Percentiles rank a stretch among this genome's conserved stretches.
Conservation (phyloP, 176 grass and related monocot genomes). For the Oryza australiensis region DNA sequence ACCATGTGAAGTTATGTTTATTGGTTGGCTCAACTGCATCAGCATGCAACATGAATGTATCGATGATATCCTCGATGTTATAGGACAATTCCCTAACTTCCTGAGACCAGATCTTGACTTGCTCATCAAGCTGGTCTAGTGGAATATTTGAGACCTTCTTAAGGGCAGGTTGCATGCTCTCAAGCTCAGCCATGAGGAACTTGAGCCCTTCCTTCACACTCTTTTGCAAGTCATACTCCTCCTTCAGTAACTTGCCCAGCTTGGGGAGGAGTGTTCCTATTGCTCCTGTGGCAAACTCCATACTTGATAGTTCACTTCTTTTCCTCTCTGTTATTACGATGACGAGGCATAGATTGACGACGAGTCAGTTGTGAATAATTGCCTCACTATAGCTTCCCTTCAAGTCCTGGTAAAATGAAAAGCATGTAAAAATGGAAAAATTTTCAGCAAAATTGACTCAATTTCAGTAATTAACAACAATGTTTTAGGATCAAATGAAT, state of each 20-base stretch:
- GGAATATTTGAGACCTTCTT: not conserved
- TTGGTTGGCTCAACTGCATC: not conserved
- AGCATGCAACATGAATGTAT: not conserved
- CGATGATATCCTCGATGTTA: constrained; percentile 6
- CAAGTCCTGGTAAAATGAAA: no score
- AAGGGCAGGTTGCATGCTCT: not conserved
- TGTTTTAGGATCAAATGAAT: no score
- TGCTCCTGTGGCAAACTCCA: constrained; percentile 6
- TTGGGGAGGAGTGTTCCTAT: not conserved
- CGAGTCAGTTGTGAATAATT: no score
- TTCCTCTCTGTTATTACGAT: not conserved
- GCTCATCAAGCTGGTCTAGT: not conserved
- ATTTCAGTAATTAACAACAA: no score
- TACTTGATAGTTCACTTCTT: not conserved
- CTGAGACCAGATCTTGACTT: not conserved
- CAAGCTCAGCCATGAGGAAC: not conserved
- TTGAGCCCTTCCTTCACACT: not conserved
- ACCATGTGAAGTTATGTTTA: not conserved
- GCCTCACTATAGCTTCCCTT: no score
- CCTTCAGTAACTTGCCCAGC: not conserved
- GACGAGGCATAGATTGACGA: no score
- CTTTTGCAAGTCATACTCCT: not conserved
- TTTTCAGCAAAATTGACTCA: no score
- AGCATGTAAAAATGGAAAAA: no score
- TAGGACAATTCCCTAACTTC: constrained; percentile 16